Conservation (phyloP, 2,329 filamentous ascomycete genomes). For the Parafenestella ontariensis region DNA sequence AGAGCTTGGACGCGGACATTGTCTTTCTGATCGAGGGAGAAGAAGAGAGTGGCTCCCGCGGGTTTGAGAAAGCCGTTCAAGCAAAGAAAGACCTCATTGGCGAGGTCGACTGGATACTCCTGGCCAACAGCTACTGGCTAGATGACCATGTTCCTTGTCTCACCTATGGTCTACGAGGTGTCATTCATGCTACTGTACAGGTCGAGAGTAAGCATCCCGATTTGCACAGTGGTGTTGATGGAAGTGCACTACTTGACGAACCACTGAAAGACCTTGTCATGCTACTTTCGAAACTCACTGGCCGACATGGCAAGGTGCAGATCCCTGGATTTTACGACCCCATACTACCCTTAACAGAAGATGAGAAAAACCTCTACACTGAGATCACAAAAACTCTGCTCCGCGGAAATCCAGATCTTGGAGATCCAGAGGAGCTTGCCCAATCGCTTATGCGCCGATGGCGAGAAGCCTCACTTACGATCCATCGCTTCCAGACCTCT, state of each 20-base stretch:
- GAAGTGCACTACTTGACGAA: conserved; percentile 87
- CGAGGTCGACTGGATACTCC: conserved; percentile 87
- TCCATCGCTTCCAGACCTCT: conserved; percentile 91
- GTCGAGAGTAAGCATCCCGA: conserved; percentile 87
- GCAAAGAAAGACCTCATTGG: conserved; percentile 86
- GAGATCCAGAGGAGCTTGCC: conserved; percentile 74
- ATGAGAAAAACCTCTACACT: conserved; percentile 81
- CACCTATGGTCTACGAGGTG: conserved; percentile 91
- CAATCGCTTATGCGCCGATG: conserved; percentile 89
- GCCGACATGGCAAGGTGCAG: conserved; percentile 77
- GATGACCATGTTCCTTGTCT: conserved; percentile 95
- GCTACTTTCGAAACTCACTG: conserved; percentile 82
- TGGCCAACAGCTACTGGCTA: conserved; percentile 98
- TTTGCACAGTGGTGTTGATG: conserved; percentile 95
- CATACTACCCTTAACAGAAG: conserved; percentile 75
- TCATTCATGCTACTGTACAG: conserved; percentile 90
- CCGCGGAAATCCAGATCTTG: conserved; percentile 70
- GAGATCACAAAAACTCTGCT: conserved; percentile 82
- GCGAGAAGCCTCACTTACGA: conserved; percentile 92
- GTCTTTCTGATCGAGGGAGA: conserved; percentile 96
- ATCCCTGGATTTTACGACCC: conserved; percentile 90
- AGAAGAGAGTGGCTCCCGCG: conserved; percentile 91
- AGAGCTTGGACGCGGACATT: conserved; percentile 83
- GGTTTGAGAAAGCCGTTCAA: conserved; percentile 83
- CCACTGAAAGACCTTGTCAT: conserved; percentile 89